A percentile compares a stretch with the other conserved stretches of the same genome.
phyloP scores from a whole-genome alignment of 1,139 yeast genomes.

The Ashbya aceris region DNA sequence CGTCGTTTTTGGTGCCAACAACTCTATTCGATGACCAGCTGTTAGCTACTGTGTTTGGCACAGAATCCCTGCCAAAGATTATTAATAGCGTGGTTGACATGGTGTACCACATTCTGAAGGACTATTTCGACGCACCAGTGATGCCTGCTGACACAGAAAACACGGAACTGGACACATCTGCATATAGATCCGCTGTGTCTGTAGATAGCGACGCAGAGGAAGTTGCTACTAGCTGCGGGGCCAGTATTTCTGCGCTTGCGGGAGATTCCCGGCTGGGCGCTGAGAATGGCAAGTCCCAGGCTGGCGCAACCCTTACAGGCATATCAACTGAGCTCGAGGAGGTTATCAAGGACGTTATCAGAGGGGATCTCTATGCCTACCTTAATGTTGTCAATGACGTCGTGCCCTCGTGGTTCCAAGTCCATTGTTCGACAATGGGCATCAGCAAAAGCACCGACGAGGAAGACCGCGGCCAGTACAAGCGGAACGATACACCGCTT shows the following conservation, averaged over 20 bases:
- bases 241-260: neutral
- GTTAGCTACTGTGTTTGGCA: conserved; percentile 11
- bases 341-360: conserved; percentile 5
- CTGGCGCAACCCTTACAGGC: neutral
- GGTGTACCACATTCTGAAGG: conserved; percentile 7
- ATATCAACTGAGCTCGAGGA: neutral
- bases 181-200: neutral
- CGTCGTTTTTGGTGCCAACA: conserved; percentile 15
- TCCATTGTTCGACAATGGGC: conserved; percentile 13
- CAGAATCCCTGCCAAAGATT: conserved; percentile 14
- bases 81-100: conserved; percentile 11
- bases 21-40: conserved; percentile 15
- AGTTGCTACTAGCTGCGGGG: too few relatives aligned
- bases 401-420: conserved; percentile 15
- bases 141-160: neutral
- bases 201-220: too few relatives aligned
- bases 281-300: neutral
- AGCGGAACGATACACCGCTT: conserved; percentile 2
- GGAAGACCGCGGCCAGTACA: neutral
- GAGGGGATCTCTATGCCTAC: conserved; percentile 16
- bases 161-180: neutral
- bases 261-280: neutral
- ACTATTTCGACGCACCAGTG: conserved; percentile 10
- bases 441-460: conserved; percentile 4
- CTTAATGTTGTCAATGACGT: conserved; percentile 14